phyloP scores from a whole-genome alignment of 768 basidiomycete genomes.

The Coprinopsis cinerea region DNA sequence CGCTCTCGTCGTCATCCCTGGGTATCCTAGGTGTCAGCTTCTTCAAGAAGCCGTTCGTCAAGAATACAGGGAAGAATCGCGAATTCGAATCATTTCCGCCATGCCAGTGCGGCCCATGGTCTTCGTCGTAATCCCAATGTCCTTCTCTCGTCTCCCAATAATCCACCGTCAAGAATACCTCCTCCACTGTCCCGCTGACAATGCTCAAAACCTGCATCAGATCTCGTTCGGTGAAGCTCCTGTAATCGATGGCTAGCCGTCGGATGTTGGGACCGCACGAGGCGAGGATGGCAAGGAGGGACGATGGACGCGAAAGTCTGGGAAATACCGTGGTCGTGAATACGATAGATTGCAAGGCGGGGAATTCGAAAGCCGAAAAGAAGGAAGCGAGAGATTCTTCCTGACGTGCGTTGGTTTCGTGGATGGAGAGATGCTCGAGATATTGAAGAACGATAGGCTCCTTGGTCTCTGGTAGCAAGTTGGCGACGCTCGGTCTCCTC shows the following conservation, averaged over 20 bases:
- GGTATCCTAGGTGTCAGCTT: not conserved
- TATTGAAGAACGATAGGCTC: not conserved
- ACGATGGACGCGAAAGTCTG: not conserved
- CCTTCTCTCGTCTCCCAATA: conserved; percentile 2
- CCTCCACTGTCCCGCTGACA: not conserved
- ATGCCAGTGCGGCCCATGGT: not conserved
- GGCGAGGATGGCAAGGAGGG: not conserved
- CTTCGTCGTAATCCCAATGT: not conserved
- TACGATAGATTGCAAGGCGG: not conserved
- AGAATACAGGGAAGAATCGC: conserved; percentile 1
- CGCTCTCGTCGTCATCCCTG: not conserved
- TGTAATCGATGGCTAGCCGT: not conserved
- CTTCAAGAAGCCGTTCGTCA: conserved; percentile 1
- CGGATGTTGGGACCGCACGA: not conserved
- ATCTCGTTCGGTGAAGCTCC: not conserved
- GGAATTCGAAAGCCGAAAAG: not conserved
- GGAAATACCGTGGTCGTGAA: not conserved
- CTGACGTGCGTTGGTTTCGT: not conserved
- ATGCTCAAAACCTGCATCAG: not conserved
- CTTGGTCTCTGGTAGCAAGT: not conserved
- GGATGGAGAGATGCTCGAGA: not conserved
- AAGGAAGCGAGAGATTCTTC: not conserved
- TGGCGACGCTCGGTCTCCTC: not conserved
- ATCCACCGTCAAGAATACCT: not conserved
- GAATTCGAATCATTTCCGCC: not conserved